Evolutionary conservation across 2,329 filamentous ascomycete genomes (phyloP).

Genomic region (Colletotrichum endophyticum): DNA sequence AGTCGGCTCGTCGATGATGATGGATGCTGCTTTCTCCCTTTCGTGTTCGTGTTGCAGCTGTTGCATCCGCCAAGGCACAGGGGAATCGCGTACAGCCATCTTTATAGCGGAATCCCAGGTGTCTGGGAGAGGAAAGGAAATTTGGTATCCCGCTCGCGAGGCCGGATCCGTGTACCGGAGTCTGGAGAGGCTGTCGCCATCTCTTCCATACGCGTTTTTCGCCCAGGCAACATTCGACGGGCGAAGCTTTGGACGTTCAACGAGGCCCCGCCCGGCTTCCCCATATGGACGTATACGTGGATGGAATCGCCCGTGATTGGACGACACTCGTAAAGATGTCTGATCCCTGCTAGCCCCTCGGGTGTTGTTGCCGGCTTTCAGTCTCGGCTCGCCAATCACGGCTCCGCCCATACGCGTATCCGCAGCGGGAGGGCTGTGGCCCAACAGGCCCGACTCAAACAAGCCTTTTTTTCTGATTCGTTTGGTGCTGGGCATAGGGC

Average conservation of each 20-base stretch:
- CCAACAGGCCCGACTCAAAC: background rate
- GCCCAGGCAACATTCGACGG: background rate
- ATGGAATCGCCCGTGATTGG: background rate
- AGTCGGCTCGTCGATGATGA: background rate
- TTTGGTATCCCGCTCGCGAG: background rate
- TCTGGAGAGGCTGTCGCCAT: background rate
- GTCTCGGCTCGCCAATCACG: background rate
- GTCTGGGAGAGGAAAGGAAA: background rate
- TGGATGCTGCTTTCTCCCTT: background rate
- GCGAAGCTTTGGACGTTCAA: background rate
- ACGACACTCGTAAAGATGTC: fast-evolving
- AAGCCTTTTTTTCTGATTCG: background rate
- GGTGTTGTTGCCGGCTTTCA: background rate
- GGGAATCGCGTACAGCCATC: background rate
- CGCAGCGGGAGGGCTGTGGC: background rate
- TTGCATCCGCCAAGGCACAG: background rate
- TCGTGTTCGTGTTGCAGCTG: background rate
- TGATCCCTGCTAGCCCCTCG: background rate
- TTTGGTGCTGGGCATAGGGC: background rate
- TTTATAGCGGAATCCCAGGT: background rate
- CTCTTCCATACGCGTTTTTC: conserved; percentile 1
- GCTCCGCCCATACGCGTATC: background rate
- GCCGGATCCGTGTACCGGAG: background rate
- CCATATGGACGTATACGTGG: conserved; percentile 1
- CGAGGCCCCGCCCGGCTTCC: background rate